Evolutionary conservation across 2,329 filamentous ascomycete genomes (phyloP), one percentile per base, ranked within the genome.

Genomic region (Clarireedia monteithiana): DNA sequence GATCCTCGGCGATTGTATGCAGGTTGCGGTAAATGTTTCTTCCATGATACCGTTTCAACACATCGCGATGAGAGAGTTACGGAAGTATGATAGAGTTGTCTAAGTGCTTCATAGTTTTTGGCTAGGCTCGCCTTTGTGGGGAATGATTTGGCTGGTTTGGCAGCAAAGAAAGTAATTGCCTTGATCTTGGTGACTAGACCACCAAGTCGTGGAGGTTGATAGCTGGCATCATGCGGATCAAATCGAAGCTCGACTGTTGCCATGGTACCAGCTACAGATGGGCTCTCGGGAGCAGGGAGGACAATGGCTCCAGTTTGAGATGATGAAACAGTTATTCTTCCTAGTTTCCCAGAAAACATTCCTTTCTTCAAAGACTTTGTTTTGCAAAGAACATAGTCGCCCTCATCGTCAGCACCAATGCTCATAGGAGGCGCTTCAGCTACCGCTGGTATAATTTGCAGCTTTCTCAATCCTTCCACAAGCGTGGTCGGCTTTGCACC

Each of bases 321-420:
- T 24, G 67, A 61, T 9, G 66, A 64, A 17, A 67, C 63, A 1
- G 67, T 68, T 44, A 70, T 67, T 20, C 59, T 65, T 45, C 68
- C 68, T 2, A 70, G 57, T 49, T 66, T 68, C 10, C 68, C 67
- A 24, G 66, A 68, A 48, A 70, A 70, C 27, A 70, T 55, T 2
- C 67, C 66, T 45, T 69, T 68, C 49, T 62, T 64, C 30, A 70
- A 56, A 0, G 58, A 52, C 50, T 70, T 70, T 9, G 63, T 60
- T 42, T 63, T 65, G 0, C 60, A 61, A 9, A 69, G 58, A 9
- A 56, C 40, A 40, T 64, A 70, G 20, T 68, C 60, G 42, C 59
- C 55, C 34, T 59, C 52, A 15, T 63, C 61, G 17, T 52, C 52
- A 7, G 27, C 42, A 7, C 46, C 53, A 17, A 69, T 58, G 49